These are phyloP conservation scores for Metschnikowia kofuensis DNA, from an alignment of 805 yeast species.

Conservation along the genomic window DNA sequence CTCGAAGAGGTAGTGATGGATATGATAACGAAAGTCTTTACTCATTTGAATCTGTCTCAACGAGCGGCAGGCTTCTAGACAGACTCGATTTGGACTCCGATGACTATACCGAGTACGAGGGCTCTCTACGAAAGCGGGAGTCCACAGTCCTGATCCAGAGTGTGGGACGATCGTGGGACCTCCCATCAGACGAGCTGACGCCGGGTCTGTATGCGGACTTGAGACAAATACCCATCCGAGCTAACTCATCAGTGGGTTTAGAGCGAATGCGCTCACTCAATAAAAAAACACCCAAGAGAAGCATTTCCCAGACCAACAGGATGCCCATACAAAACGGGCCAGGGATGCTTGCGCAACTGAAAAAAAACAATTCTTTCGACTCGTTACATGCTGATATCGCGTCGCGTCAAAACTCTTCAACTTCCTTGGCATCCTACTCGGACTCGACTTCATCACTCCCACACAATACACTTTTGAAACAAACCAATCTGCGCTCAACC, in stretches of 20 bases:
- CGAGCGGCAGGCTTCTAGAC: conserved; percentile 41
- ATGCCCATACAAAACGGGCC: conserved; percentile 12
- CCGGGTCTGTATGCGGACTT: conserved; percentile 10
- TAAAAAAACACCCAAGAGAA: conserved; percentile 3
- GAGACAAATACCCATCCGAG: conserved; percentile 15
- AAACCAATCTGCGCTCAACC: conserved; percentile 1
- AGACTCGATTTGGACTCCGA: conserved; percentile 19
- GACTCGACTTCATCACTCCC: neutral
- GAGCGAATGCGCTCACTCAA: conserved; percentile 17
- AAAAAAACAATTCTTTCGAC: conserved; percentile 11
- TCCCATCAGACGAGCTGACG: conserved; percentile 29
- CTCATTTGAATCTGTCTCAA: conserved; percentile 43
- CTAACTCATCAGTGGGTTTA: conserved; percentile 14
- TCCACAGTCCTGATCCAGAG: conserved; percentile 16
- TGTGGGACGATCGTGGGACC: conserved; percentile 9
- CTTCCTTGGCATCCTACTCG: conserved; percentile 8
- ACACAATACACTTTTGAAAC: neutral
- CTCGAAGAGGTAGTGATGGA: neutral
- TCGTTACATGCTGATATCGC: conserved; percentile 15
- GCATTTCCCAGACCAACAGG: conserved; percentile 7
- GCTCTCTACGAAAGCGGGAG: conserved; percentile 15
- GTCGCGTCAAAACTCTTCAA: conserved; percentile 9
- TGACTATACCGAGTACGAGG: conserved; percentile 14
- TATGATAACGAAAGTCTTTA: conserved; percentile 37
- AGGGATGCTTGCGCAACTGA: conserved; percentile 18